These are phyloP conservation scores for Auriscalpium microsporum DNA, from an alignment of 768 basidiomycete genomes.

Conservation along the genomic window DNA sequence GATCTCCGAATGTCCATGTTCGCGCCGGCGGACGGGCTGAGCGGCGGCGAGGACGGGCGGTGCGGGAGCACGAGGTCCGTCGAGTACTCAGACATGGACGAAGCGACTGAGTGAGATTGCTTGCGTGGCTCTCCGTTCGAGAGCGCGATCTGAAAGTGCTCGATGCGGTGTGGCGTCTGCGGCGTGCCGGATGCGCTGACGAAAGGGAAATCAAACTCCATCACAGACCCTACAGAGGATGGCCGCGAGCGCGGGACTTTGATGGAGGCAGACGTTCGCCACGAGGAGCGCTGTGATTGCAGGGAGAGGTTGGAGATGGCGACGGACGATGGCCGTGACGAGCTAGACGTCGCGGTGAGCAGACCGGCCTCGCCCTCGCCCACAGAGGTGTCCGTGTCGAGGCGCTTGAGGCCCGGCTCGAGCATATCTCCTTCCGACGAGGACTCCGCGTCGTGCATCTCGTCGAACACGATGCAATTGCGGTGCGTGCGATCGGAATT, in stretches of 20 bases:
- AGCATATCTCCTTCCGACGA: slow-evolving; percentile 3
- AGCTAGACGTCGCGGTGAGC: slow-evolving; percentile 7
- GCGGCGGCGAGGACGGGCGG: background rate
- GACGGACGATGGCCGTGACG: slow-evolving; percentile 16
- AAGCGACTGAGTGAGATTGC: background rate
- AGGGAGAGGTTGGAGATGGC: slow-evolving; percentile 17
- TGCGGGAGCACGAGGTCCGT: background rate
- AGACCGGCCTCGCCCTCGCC: background rate
- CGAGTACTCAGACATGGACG: background rate
- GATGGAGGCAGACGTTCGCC: slow-evolving; percentile 17
- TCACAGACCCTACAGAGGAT: slow-evolving; percentile 7
- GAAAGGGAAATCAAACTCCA: slow-evolving; percentile 12
- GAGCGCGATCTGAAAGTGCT: background rate
- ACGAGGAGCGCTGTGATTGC: slow-evolving; percentile 18
- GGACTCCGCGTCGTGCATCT: slow-evolving; percentile 1
- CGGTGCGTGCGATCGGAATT: slow-evolving; percentile 17
- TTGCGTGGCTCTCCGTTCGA: background rate
- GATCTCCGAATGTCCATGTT: background rate
- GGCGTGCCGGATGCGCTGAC: background rate
- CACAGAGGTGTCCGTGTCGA: too few species aligned
- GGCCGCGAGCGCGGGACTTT: slow-evolving; percentile 9
- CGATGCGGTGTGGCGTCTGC: background rate
- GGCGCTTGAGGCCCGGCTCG: slow-evolving; percentile 4
- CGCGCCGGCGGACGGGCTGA: background rate
- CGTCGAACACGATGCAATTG: slow-evolving; percentile 18